phyloP scores from a whole-genome alignment of 306 rosid genomes.

The Cucurbita moschata region DNA sequence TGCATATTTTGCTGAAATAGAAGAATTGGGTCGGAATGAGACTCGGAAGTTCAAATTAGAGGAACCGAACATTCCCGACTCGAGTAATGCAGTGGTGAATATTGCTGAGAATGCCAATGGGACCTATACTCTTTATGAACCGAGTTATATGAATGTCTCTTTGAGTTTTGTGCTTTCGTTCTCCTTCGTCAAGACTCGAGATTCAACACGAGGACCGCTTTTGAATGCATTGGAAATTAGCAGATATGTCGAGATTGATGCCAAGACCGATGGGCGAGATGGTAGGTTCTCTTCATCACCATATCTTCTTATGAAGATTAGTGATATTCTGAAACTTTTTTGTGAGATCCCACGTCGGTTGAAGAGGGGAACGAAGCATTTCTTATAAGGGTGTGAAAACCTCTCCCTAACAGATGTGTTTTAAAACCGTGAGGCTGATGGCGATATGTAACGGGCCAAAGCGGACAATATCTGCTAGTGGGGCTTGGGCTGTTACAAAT shows the following conservation, averaged over 20 bases:
- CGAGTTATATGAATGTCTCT: constrained; percentile 83
- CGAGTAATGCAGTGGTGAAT: constrained; percentile 73
- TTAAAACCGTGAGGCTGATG: too few species aligned
- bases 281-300: constrained; percentile 32
- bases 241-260: constrained; percentile 42
- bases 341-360: too few species aligned
- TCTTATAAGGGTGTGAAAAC: too few species aligned
- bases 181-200: constrained; percentile 57
- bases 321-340: not conserved
- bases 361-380: too few species aligned
- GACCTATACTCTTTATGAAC: constrained; percentile 81
- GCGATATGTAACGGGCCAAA: too few species aligned
- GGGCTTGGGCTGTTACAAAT: too few species aligned
- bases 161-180: constrained; percentile 73
- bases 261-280: constrained; percentile 55
- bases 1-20: constrained; percentile 76
- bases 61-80: constrained; percentile 55
- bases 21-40: constrained; percentile 51
- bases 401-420: too few species aligned
- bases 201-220: constrained; percentile 74
- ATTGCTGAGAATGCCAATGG: constrained; percentile 96
- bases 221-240: constrained; percentile 82
- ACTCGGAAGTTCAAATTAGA: constrained; percentile 62
- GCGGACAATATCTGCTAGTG: too few species aligned
- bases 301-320: not conserved